Evolutionary conservation across 2,329 filamentous ascomycete species (phyloP).

Genomic region (Alternaria novae-zelandiae): DNA sequence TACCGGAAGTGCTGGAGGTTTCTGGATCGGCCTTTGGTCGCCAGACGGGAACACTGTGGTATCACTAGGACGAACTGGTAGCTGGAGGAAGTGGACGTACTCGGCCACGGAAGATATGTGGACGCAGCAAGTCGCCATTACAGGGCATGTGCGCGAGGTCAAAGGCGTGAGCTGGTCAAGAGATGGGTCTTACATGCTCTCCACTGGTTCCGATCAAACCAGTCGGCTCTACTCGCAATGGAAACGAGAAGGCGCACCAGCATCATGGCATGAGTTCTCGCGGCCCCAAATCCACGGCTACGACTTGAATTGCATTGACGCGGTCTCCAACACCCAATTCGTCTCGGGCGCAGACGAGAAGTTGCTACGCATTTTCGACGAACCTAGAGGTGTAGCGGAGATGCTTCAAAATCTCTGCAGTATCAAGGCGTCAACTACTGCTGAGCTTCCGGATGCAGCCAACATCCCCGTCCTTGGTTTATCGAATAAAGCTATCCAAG

Average conservation of each 20-base stretch:
- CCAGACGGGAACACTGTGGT: constrained; percentile 76
- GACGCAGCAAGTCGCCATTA: constrained; percentile 77
- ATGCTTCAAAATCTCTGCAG: constrained; percentile 73
- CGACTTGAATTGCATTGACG: constrained; percentile 92
- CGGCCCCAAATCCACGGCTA: constrained; percentile 98
- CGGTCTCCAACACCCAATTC: constrained; percentile 75
- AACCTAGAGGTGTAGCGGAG: constrained; percentile 81
- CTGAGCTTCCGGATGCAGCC: constrained; percentile 77
- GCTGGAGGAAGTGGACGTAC: constrained; percentile 86
- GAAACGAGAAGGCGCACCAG: constrained; percentile 55
- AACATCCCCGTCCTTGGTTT: constrained; percentile 94
- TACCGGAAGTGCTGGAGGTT: constrained; percentile 92
- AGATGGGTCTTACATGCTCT: constrained; percentile 82
- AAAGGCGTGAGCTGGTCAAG: constrained; percentile 85
- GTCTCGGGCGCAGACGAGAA: constrained; percentile 97
- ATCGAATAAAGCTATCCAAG: constrained; percentile 87
- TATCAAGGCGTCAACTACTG: constrained; percentile 49
- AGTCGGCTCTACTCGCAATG: constrained; percentile 85
- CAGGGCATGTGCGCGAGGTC: constrained; percentile 83
- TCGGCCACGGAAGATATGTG: constrained; percentile 69
- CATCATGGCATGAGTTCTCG: constrained; percentile 93
- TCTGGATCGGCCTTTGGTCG: constrained; percentile 95
- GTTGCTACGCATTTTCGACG: constrained; percentile 91
- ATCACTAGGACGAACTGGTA: constrained; percentile 87
- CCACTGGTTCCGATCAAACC: constrained; percentile 90